phyloP scores from a whole-genome alignment of 495 filamentous ascomycete species.

The Hamigera avellanea region DNA sequence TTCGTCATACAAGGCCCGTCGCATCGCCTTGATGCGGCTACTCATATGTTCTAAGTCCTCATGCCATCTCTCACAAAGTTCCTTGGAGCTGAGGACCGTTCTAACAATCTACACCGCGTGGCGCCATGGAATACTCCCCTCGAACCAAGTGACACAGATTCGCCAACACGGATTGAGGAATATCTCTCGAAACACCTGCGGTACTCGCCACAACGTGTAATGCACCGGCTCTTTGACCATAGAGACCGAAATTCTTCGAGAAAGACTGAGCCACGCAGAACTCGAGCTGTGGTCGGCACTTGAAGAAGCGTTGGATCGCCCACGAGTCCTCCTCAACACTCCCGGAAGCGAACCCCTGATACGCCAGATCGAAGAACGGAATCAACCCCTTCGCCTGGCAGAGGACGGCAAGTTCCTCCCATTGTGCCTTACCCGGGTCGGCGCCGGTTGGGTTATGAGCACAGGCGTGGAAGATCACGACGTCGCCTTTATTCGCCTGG shows the following conservation, averaged over 20 bases:
- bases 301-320: slow-evolving; percentile 25
- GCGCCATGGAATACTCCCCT: slow-evolving; percentile 21
- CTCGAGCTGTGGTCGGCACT: slow-evolving; percentile 2
- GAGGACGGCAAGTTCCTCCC: slow-evolving; percentile 19
- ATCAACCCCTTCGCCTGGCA: slow-evolving; percentile 17
- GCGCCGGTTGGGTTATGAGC: slow-evolving; percentile 34
- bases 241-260: slow-evolving; percentile 34
- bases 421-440: slow-evolving; percentile 23
- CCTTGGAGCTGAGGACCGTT: slow-evolving; percentile 14
- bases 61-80: slow-evolving; percentile 16
- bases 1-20: slow-evolving; percentile 13
- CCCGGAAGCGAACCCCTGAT: slow-evolving; percentile 34
- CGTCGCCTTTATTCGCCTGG: slow-evolving; percentile 11
- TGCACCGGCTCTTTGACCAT: slow-evolving; percentile 25
- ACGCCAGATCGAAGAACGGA: slow-evolving; percentile 32
- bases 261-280: slow-evolving; percentile 26
- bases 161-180: slow-evolving; percentile 4
- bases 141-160: slow-evolving; percentile 17
- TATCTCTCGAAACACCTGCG: background rate
- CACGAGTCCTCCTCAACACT: slow-evolving; percentile 25
- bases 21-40: slow-evolving; percentile 14
- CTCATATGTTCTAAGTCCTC: slow-evolving; percentile 23
- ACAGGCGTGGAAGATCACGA: slow-evolving; percentile 30
- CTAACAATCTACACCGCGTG: slow-evolving; percentile 22
- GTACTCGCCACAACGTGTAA: slow-evolving; percentile 14